phyloP scores from a whole-genome alignment of 768 basidiomycete species.

The Pleurotus pulmonarius region DNA sequence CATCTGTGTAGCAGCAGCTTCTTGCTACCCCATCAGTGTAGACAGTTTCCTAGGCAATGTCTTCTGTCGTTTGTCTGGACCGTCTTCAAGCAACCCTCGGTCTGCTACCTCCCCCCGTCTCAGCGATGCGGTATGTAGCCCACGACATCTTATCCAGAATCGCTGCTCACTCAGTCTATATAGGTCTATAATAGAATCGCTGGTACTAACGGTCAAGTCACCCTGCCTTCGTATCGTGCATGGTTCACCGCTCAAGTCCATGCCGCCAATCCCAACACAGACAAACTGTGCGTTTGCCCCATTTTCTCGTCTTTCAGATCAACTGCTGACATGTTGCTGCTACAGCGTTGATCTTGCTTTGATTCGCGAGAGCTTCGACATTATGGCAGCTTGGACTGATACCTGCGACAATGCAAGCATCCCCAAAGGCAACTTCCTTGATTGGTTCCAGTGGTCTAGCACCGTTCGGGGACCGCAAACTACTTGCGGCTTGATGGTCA shows the following conservation, averaged over 20 bases:
- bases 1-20: conserved; percentile 11
- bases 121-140: not conserved
- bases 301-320: not conserved
- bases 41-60: conserved; percentile 11
- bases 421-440: conserved; percentile 9
- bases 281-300: conserved; percentile 1
- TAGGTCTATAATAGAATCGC: conserved; percentile 9
- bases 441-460: conserved; percentile 14
- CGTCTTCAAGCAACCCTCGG: conserved; percentile 2
- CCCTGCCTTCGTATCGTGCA: conserved; percentile 1
- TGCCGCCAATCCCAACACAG: conserved; percentile 5
- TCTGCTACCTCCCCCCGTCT: conserved; percentile 9
- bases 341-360: conserved; percentile 11
- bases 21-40: conserved; percentile 11
- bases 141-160: not conserved
- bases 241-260: conserved; percentile 8
- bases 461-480: conserved; percentile 9
- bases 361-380: conserved; percentile 10
- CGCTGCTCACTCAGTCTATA: not conserved
- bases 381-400: conserved; percentile 13
- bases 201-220: not conserved
- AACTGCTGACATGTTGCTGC: not conserved
- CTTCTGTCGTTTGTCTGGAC: conserved; percentile 10
- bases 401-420: conserved; percentile 10
- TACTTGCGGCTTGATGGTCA: conserved; percentile 1